Percentiles rank a stretch among this genome's conserved stretches.
These are phyloP conservation scores for Lanmaoa pseudosensibilis DNA, from an alignment of 768 basidiomycete genomes.

Conservation along the genomic window DNA sequence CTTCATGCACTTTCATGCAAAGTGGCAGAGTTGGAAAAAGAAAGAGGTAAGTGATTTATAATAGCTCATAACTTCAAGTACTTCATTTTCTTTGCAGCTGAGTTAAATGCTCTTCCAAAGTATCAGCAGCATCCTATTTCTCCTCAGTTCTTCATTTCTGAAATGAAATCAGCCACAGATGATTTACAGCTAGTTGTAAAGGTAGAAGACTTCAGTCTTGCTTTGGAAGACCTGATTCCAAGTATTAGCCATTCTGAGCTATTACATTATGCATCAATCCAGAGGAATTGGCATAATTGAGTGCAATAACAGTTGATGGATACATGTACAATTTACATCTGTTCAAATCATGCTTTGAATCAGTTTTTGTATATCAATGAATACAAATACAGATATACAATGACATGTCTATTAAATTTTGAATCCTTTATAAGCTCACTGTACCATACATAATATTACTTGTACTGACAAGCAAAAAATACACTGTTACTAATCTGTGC, in stretches of 20 bases:
- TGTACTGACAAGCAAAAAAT: too few species aligned
- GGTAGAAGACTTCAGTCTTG: constrained; percentile 71
- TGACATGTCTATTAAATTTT: too few species aligned
- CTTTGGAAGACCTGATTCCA: constrained; percentile 69
- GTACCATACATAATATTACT: too few species aligned
- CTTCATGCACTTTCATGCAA: constrained; percentile 91
- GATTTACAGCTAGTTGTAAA: constrained; percentile 80
- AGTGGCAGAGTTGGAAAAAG: constrained; percentile 73
- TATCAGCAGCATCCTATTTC: constrained; percentile 63
- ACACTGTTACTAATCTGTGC: too few species aligned
- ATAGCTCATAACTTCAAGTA: too few species aligned
- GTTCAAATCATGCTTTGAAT: neutral
- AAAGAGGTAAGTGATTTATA: constrained; percentile 51
- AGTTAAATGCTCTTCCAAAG: constrained; percentile 48
- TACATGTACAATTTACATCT: neutral
- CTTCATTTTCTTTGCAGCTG: constrained; percentile 2
- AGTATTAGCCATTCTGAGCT: constrained; percentile 86
- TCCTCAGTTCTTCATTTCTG: constrained; percentile 86
- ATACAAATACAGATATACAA: too few species aligned
- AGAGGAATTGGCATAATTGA: constrained; percentile 19
- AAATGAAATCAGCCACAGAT: constrained; percentile 70
- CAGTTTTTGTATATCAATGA: too few species aligned
- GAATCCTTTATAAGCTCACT: too few species aligned
- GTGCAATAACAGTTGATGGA: neutral
- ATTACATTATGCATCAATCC: constrained; percentile 73